These are phyloP conservation scores for Fraxinus floribunda DNA, from an alignment of 305 asterid genomes.

Conservation along the genomic window DNA sequence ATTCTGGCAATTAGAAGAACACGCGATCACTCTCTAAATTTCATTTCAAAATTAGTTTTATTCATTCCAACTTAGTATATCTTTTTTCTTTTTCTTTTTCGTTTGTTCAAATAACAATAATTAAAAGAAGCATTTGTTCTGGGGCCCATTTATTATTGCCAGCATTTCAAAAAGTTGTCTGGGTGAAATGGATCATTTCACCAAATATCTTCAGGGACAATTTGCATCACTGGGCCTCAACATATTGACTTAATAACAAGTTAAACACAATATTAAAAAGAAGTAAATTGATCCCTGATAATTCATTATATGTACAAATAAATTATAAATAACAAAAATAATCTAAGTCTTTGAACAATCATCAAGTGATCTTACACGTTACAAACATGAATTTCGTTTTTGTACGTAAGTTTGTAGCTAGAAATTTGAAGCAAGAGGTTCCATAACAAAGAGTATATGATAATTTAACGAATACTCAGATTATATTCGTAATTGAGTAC, in stretches of 20 bases:
- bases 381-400: background rate
- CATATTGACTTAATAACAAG: background rate
- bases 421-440: background rate
- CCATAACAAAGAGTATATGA: background rate
- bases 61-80: background rate
- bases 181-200: background rate
- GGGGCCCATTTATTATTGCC: background rate
- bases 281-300: background rate
- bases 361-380: background rate
- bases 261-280: background rate
- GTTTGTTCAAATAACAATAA: background rate
- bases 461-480: background rate
- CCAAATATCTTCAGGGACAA: background rate
- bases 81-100: background rate
- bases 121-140: background rate
- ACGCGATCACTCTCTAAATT: background rate
- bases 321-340: background rate
- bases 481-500: background rate
- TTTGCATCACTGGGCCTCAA: background rate
- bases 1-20: background rate
- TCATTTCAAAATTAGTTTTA: background rate
- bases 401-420: background rate
- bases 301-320: background rate
- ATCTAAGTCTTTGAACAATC: background rate
- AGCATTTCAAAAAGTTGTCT: background rate